These are phyloP conservation scores for Mitragyna speciosa DNA, from an alignment of 257 asterid species.

Conservation along the genomic window DNA sequence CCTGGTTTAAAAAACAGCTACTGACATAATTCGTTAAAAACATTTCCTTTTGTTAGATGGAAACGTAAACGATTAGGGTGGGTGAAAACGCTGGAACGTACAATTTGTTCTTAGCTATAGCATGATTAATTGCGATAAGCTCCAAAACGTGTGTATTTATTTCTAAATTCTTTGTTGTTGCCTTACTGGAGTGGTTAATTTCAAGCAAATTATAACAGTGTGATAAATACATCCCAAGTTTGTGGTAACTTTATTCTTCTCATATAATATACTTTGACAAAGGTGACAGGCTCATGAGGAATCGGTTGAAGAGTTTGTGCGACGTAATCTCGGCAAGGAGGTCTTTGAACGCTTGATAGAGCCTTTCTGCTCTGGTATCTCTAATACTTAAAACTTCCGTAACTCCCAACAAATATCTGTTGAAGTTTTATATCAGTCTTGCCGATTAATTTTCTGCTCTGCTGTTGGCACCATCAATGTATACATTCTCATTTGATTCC, in stretches of 20 bases:
- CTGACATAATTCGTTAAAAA: background rate
- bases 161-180: background rate
- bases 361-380: constrained; percentile 94
- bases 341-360: constrained; percentile 96
- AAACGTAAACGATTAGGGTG: background rate
- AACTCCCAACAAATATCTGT: background rate
- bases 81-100: background rate
- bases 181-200: background rate
- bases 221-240: background rate
- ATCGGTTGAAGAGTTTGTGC: constrained; percentile 91
- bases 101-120: background rate
- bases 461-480: background rate
- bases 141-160: background rate
- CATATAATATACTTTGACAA: constrained; percentile 41
- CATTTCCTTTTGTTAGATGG: background rate
- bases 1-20: background rate
- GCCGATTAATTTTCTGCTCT: background rate
- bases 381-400: background rate
- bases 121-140: background rate
- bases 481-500: background rate
- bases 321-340: constrained; percentile 90
- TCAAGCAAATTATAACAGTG: background rate
- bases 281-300: constrained; percentile 92
- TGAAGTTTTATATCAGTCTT: background rate
- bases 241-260: constrained; percentile 6